A percentile compares a stretch with the other conserved stretches of the same genome.
Evolutionary conservation across 1,284 basidiomycete species (phyloP).

Genomic region (Chiua sp.): DNA sequence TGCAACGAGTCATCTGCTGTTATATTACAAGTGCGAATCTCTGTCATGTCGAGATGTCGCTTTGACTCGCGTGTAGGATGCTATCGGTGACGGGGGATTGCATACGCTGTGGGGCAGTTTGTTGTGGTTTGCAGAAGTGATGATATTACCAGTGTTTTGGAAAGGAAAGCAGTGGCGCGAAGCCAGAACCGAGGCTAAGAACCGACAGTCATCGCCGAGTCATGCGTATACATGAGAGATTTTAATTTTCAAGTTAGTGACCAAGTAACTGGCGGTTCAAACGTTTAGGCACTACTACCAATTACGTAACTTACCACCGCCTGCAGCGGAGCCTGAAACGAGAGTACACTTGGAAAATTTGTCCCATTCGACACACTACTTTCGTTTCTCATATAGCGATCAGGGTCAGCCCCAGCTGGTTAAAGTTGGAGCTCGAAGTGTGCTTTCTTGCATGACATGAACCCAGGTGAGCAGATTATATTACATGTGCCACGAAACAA

Average conservation of each 20-base stretch:
- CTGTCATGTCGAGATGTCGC: background rate
- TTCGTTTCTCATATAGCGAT: too few relatives aligned
- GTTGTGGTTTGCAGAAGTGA: slow-evolving; percentile 45
- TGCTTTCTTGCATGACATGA: too few relatives aligned
- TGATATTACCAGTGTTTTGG: slow-evolving; percentile 48
- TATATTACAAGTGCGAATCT: slow-evolving; percentile 25
- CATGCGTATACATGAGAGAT: too few relatives aligned
- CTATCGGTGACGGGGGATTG: slow-evolving; percentile 67
- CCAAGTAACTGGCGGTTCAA: too few relatives aligned
- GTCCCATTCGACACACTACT: too few relatives aligned
- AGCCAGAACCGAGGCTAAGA: slow-evolving; percentile 21
- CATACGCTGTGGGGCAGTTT: slow-evolving; percentile 66
- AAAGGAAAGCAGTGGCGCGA: slow-evolving; percentile 47
- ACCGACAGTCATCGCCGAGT: slow-evolving; percentile 1
- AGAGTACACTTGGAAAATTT: too few relatives aligned
- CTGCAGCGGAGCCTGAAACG: too few relatives aligned
- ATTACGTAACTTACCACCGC: too few relatives aligned
- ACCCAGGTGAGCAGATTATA: background rate
- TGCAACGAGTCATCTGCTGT: slow-evolving; percentile 73
- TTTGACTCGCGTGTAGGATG: slow-evolving; percentile 36
- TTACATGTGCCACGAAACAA: background rate
- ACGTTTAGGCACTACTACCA: too few relatives aligned
- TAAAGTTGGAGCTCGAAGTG: too few relatives aligned
- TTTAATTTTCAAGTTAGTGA: too few relatives aligned
- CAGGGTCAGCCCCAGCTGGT: too few relatives aligned